Percentiles rank a stretch among this genome's conserved stretches.
Evolutionary conservation across 1,284 basidiomycete species (phyloP).

Genomic region (Ustilago lituana): DNA sequence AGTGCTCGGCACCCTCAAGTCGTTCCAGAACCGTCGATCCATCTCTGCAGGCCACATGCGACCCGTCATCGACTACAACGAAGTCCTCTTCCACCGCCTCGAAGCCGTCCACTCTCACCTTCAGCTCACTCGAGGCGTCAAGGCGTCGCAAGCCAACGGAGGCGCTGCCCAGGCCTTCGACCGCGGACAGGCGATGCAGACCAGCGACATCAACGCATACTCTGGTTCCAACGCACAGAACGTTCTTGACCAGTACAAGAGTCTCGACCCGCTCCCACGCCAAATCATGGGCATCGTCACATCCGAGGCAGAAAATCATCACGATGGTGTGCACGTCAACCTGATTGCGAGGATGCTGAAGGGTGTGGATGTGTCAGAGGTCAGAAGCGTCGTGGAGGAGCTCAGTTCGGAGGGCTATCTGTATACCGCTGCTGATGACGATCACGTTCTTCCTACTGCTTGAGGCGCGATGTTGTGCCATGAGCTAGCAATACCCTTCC

Average conservation of each 20-base stretch:
- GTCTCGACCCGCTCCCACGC: constrained; percentile 37
- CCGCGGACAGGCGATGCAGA: constrained; percentile 9
- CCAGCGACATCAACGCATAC: constrained; percentile 47
- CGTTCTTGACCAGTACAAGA: constrained; percentile 40
- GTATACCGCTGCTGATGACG: constrained; percentile 59
- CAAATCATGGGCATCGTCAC: constrained; percentile 51
- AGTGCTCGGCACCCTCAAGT: constrained; percentile 89
- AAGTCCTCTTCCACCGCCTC: constrained; percentile 81
- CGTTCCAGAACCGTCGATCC: constrained; percentile 81
- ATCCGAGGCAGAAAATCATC: constrained; percentile 47
- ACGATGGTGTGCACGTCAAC: constrained; percentile 54
- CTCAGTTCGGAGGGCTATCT: constrained; percentile 57
- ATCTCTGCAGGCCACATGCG: constrained; percentile 71
- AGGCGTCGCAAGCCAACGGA: constrained; percentile 10
- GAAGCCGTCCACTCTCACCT: constrained; percentile 71
- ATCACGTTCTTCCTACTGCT: constrained; percentile 59
- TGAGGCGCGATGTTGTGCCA: neutral
- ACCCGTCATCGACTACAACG: constrained; percentile 77
- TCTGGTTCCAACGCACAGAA: constrained; percentile 34
- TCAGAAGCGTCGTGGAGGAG: constrained; percentile 57
- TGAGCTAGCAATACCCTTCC: too few species aligned
- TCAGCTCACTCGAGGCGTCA: constrained; percentile 40
- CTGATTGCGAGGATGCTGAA: constrained; percentile 45
- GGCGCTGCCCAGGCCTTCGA: constrained; percentile 7
- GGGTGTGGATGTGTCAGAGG: constrained; percentile 33